Evolutionary conservation across 164 flowering plant species (phyloP).

Genomic region (Aristolochia californica): DNA sequence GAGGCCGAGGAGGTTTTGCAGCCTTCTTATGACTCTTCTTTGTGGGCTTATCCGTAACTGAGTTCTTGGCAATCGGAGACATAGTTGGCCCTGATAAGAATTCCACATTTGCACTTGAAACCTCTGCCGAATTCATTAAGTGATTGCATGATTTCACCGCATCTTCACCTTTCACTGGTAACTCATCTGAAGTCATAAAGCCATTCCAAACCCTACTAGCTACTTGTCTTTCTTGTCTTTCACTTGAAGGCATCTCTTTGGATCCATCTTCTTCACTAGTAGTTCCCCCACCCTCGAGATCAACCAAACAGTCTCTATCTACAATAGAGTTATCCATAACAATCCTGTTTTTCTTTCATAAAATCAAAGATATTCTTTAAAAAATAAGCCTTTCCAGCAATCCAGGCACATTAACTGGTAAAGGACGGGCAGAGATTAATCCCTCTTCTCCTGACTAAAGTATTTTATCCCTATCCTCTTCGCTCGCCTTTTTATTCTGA

Average conservation of each 20-base stretch:
- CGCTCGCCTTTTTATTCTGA: no score
- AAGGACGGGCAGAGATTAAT: no score
- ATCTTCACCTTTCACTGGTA: background rate
- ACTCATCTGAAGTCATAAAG: background rate
- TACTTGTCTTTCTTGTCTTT: background rate
- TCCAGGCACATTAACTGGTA: no score
- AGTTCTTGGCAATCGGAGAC: conserved; percentile 15
- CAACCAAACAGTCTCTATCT: background rate
- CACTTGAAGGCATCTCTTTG: background rate
- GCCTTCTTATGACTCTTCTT: conserved; percentile 36
- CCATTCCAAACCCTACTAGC: background rate
- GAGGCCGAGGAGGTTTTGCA: conserved; percentile 69
- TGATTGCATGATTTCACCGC: background rate
- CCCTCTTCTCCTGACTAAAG: no score
- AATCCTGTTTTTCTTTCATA: background rate
- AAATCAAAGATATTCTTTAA: no score
- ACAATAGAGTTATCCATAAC: background rate
- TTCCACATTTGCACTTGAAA: background rate
- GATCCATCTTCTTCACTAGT: conserved; percentile 2
- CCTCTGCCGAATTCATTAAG: background rate
- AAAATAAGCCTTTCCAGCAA: no score
- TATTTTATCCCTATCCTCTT: no score
- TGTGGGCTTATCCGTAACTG: conserved; percentile 37
- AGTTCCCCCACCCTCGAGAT: conserved; percentile 5
- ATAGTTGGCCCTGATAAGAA: conserved; percentile 10